Evolutionary conservation across 164 flowering plant genomes (phyloP), one percentile per base, ranked within the genome.

Genomic region (Brasenia schreberi): DNA sequence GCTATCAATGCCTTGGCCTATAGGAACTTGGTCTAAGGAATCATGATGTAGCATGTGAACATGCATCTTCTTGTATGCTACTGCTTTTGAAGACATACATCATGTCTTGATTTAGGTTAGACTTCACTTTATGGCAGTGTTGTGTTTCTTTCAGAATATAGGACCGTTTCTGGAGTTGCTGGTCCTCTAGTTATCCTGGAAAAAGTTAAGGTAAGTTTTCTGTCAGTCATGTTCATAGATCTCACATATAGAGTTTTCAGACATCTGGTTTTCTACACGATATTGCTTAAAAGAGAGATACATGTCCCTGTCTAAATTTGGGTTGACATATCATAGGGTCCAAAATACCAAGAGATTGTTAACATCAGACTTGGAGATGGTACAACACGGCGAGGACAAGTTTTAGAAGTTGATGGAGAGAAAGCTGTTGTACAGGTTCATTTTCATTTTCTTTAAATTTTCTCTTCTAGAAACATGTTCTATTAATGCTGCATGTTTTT

Each of bases 171-270:
- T 69, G 97, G 97, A 63, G 97, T 92, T 77, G 97, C 97, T 44
- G 99, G 99, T 61, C 99, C 99, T 7, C 81, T 95, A 61, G 97
- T 95, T 77, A 95, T 95, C 65, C 88, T 95, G 64, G 99, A 95
- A 6, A 95, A 89, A 83, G 99, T 95, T 19, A 95, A 95, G 96
- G 97, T 95, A 71, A 56, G 67, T 9, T 49, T 49, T 49, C 56
- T 49, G 56, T 9, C 16, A 9, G 12, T 49, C 56, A 9, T 49
- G 56, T 3, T 49, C 10, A 14, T 14, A 49, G 56, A 49, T 9
- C 3, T 49, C 56, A 49, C 16, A 16, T 14, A 49, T 49, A 49
- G 16, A 9, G 10, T 49, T 16, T 14, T 49, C 16, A 33, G 39
- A 14, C 16, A 49, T 14, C 56, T 49, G 4, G 16, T 49, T 49